Base-by-base conservation (phyloP, 192 early-diverging fungal species). In the Backusella macrospora region DNA sequence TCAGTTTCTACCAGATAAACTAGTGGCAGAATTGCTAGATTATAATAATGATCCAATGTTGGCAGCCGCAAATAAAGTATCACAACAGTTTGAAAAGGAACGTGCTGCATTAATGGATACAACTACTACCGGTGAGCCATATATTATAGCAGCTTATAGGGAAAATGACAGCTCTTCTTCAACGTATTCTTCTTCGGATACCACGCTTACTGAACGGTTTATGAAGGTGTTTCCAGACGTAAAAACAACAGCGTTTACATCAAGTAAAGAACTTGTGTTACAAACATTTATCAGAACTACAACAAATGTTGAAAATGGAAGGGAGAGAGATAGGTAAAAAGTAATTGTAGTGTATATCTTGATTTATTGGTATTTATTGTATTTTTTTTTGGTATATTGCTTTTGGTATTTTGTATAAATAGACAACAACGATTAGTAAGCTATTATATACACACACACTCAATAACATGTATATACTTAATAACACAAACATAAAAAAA, bases 381-480 rank as follows among this genome's bases (percentile, higher is more conserved):
- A n/a, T n/a, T n/a, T n/a, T n/a, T n/a, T n/a, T n/a, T n/a, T n/a
- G n/a, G n/a, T n/a, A n/a, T n/a, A n/a, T n/a, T n/a, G n/a, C n/a
- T n/a, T n/a, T n/a, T n/a, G n/a, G 29, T 34, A 34, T 34, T 34
- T 34, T 34, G 29, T 34, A 23, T 16, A 26, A 10, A 23, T 26
- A 74, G 73, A 45, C 62, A 66, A 13, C 45, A 48, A 65, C 63
- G 62, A 26, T 44, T 64, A 45, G 44, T 64, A 65, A 65, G n/a
- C 46, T 8, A 23, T 34, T 34, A 47, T n/a, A 18, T n/a, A n/a
- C 16, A 8, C 0, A 48, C 14, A 34, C 29, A 1, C 29, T 34
- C 2, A 34, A 34, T 34, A 34, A 2, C 29, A 34, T 34, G 2
- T 34, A 34, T 34, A 34, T 2, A 34, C 29, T 34, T 34, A 1